Evolutionary conservation across 129 eudicot genomes (phyloP).

Genomic region (Calendula officinalis): DNA sequence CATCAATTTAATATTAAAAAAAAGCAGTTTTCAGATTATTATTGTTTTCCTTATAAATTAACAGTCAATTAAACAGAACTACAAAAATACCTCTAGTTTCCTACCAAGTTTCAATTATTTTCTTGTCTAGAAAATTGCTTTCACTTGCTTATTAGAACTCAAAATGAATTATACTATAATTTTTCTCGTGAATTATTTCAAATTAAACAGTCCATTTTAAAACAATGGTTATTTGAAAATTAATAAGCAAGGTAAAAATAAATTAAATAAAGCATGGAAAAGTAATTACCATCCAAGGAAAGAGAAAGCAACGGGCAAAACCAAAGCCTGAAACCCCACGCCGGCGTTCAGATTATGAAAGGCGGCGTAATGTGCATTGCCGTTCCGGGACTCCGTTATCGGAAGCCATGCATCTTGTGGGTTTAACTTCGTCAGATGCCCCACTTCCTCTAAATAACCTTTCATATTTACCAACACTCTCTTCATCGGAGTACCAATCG

Average conservation of each 20-base stretch:
- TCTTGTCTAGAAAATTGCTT: no score
- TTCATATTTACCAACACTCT: conserved; percentile 80
- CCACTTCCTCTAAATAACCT: conserved; percentile 62
- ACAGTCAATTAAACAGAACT: no score
- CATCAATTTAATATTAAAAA: no score
- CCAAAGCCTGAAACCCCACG: conserved; percentile 71
- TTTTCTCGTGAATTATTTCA: neutral
- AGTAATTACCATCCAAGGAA: conserved; percentile 64
- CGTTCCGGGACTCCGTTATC: conserved; percentile 76
- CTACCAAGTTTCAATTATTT: no score
- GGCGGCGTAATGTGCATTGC: conserved; percentile 77
- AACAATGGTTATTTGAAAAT: neutral
- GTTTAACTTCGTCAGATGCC: conserved; percentile 55
- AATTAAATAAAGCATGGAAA: neutral
- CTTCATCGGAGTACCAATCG: conserved; percentile 95
- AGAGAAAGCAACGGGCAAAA: conserved; percentile 75
- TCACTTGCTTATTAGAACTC: no score
- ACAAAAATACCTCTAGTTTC: no score
- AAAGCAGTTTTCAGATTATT: no score
- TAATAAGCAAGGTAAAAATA: neutral
- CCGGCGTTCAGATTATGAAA: conserved; percentile 81
- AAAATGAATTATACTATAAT: no score
- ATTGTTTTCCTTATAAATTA: no score
- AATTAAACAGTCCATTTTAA: neutral
- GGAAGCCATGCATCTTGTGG: conserved; percentile 93